These are phyloP conservation scores for Paramecium bursaria DNA, from an alignment of 73 alveolate genomes.

Conservation along the genomic window DNA sequence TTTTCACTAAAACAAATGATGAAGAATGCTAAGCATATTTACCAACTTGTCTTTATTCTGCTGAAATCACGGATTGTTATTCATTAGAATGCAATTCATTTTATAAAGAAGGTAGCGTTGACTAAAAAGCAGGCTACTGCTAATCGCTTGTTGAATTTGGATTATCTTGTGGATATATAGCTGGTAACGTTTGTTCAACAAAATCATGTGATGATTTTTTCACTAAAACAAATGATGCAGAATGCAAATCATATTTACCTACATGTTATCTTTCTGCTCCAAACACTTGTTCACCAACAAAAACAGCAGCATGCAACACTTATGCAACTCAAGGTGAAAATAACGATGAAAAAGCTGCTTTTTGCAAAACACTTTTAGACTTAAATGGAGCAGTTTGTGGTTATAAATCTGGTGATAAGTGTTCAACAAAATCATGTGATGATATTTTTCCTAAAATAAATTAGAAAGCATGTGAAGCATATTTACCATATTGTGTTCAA, in stretches of 20 bases:
- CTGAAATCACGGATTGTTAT: neutral
- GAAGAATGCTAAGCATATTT: neutral
- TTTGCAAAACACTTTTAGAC: slow-evolving; percentile 1
- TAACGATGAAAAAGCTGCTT: neutral
- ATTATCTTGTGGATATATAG: no score
- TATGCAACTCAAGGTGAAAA: neutral
- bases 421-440: neutral
- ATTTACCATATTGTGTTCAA: neutral
- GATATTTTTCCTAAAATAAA: neutral
- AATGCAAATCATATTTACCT: neutral
- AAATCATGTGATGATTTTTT: no score
- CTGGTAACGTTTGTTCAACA: no score
- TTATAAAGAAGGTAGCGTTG: neutral
- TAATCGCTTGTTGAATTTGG: no score
- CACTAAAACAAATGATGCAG: neutral
- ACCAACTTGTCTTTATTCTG: neutral
- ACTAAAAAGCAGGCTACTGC: neutral
- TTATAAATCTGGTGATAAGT: neutral
- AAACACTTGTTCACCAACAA: no score
- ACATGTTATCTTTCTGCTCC: no score
- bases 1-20: neutral
- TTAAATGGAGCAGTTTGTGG: slow-evolving; percentile 10
- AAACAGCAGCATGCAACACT: slow-evolving; percentile 16
- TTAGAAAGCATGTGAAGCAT: slow-evolving; percentile 4
- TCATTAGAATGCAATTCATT: neutral